Percentiles rank a stretch among this genome's conserved stretches.
Evolutionary conservation across 441 rosid species (phyloP).

Genomic region (Populus hybrid): DNA sequence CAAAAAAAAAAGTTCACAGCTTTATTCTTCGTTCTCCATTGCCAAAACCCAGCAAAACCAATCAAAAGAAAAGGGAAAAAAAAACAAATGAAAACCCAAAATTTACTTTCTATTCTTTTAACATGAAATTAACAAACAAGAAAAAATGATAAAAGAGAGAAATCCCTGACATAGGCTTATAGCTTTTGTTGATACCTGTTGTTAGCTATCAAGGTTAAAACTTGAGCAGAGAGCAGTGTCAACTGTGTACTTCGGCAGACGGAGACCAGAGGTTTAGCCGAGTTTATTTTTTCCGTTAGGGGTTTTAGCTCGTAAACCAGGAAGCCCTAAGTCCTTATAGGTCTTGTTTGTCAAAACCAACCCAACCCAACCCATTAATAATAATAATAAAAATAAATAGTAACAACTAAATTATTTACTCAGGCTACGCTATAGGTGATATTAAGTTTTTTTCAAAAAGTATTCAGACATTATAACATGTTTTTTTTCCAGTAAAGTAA

Average conservation of each 20-base stretch:
- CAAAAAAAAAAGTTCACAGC: neutral
- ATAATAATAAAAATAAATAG: too few relatives aligned
- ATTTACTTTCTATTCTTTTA: neutral
- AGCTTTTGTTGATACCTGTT: neutral
- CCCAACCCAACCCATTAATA: neutral
- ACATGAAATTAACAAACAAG: neutral
- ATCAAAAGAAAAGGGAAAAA: neutral
- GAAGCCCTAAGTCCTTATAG: neutral
- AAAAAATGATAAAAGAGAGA: neutral
- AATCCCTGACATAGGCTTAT: neutral
- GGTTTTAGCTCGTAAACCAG: neutral
- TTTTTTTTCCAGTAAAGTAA: too few relatives aligned
- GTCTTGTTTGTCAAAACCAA: neutral
- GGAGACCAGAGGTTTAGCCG: neutral
- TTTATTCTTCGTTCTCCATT: neutral
- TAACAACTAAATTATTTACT: too few relatives aligned
- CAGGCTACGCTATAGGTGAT: too few relatives aligned
- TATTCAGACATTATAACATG: too few relatives aligned
- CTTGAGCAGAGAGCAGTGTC: neutral
- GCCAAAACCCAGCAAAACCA: neutral
- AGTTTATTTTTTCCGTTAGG: neutral
- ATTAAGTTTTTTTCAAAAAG: too few relatives aligned
- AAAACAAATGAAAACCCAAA: neutral
- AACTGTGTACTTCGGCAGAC: neutral
- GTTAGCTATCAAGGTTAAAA: neutral